A percentile compares a stretch with the other conserved stretches of the same genome.
phyloP scores from a whole-genome alignment of 2,329 filamentous ascomycete species.

The Cercospora sp. region DNA sequence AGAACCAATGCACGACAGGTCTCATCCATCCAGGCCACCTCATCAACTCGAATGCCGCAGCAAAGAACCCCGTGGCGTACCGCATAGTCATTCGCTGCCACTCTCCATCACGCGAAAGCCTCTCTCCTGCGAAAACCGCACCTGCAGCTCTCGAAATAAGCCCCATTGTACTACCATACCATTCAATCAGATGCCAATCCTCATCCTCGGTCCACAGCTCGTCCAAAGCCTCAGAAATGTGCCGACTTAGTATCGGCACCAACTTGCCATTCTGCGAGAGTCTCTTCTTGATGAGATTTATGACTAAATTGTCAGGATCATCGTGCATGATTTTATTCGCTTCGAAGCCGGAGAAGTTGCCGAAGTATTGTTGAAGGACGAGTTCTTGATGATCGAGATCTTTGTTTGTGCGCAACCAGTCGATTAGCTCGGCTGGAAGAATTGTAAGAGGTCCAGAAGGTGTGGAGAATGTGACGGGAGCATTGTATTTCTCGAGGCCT shows the following conservation, averaged over 20 bases:
- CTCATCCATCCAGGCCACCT: conserved; percentile 39
- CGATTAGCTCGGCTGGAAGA: neutral
- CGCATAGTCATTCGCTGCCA: conserved; percentile 43
- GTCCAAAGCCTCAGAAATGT: conserved; percentile 7
- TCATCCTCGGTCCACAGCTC: conserved; percentile 22
- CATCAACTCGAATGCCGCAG: conserved; percentile 38
- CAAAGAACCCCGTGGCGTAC: conserved; percentile 43
- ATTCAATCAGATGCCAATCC: conserved; percentile 33
- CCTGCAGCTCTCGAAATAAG: conserved; percentile 43
- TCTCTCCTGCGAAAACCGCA: conserved; percentile 44
- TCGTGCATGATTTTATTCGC: conserved; percentile 10
- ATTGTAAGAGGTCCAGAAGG: conserved; percentile 11
- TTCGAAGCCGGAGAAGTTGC: conserved; percentile 23
- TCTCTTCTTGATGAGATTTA: conserved; percentile 21
- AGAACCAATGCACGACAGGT: conserved; percentile 38
- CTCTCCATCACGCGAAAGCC: conserved; percentile 41
- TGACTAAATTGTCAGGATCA: conserved; percentile 17
- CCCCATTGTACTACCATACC: conserved; percentile 27
- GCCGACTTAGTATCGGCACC: conserved; percentile 14
- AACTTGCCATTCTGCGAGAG: conserved; percentile 23
- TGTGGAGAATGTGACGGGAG: conserved; percentile 7
- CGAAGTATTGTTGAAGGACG: conserved; percentile 23
- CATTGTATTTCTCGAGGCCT: neutral
- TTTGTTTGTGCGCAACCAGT: conserved; percentile 24
- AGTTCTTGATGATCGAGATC: conserved; percentile 23